These are phyloP conservation scores for Sedum album DNA, from an alignment of 164 flowering plant genomes.

Conservation along the genomic window DNA sequence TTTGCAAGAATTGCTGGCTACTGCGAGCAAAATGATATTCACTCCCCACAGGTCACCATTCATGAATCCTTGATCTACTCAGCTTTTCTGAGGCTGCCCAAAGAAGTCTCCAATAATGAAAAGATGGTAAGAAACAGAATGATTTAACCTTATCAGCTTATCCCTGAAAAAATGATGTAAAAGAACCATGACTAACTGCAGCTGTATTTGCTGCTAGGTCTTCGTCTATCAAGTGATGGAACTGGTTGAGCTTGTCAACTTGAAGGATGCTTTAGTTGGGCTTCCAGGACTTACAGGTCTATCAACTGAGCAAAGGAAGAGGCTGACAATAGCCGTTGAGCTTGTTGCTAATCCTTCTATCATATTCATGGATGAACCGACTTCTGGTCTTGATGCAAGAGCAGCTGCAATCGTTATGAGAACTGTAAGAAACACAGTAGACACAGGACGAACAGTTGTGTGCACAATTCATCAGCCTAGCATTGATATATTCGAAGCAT, in stretches of 20 bases:
- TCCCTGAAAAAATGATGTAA: not conserved
- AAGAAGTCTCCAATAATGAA: conserved; percentile 57
- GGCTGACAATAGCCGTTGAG: conserved; percentile 91
- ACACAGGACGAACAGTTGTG: conserved; percentile 92
- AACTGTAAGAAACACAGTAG: conserved; percentile 91
- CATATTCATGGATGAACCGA: conserved; percentile 98
- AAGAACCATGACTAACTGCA: not conserved
- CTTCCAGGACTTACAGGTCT: conserved; percentile 83
- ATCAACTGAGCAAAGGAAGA: conserved; percentile 92
- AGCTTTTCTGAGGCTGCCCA: conserved; percentile 82
- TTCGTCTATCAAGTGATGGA: conserved; percentile 92
- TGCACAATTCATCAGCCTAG: conserved; percentile 99
- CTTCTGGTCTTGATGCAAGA: conserved; percentile 96
- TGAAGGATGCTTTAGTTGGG: conserved; percentile 81
- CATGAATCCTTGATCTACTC: conserved; percentile 82
- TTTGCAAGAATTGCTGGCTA: conserved; percentile 95
- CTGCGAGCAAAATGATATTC: conserved; percentile 68
- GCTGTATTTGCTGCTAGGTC: conserved; percentile 24
- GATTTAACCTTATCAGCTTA: not conserved
- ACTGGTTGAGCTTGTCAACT: conserved; percentile 69
- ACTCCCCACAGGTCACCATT: conserved; percentile 67
- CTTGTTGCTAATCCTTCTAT: conserved; percentile 98
- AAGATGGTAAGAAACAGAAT: conserved; percentile 57
- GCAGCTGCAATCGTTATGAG: conserved; percentile 99
- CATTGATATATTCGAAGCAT: conserved; percentile 92